These are phyloP conservation scores for Myriosclerotinia duriaeana DNA, from an alignment of 2,329 filamentous ascomycete genomes.

Conservation along the genomic window DNA sequence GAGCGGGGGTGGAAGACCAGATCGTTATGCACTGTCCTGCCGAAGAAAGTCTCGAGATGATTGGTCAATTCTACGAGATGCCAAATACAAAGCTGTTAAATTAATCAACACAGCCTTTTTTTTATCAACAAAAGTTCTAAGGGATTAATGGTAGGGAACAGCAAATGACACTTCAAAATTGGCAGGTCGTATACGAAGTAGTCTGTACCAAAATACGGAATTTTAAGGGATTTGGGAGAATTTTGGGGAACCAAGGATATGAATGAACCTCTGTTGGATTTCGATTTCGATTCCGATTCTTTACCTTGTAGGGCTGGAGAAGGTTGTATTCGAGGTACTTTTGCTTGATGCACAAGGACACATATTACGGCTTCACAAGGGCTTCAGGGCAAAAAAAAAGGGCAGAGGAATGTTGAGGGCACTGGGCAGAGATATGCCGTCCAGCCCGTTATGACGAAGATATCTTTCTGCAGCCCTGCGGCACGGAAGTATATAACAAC, in stretches of 20 bases:
- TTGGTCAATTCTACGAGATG: slow-evolving; percentile 13
- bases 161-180: background rate
- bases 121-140: background rate
- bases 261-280: background rate
- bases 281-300: background rate
- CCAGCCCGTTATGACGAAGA: background rate
- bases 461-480: slow-evolving; percentile 13
- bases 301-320: background rate
- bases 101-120: background rate
- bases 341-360: background rate
- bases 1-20: background rate
- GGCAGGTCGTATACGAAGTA: background rate
- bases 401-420: slow-evolving; percentile 1
- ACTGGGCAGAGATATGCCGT: slow-evolving; percentile 1
- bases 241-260: background rate
- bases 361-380: background rate
- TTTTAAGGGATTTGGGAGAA: background rate
- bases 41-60: background rate
- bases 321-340: background rate
- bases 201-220: background rate
- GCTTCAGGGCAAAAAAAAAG: background rate
- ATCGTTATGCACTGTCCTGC: background rate
- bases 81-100: background rate
- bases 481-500: background rate
- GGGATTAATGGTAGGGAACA: background rate